These are phyloP conservation scores for Talaromyces funiculosus DNA, from an alignment of 2,329 filamentous ascomycete genomes.

Conservation along the genomic window DNA sequence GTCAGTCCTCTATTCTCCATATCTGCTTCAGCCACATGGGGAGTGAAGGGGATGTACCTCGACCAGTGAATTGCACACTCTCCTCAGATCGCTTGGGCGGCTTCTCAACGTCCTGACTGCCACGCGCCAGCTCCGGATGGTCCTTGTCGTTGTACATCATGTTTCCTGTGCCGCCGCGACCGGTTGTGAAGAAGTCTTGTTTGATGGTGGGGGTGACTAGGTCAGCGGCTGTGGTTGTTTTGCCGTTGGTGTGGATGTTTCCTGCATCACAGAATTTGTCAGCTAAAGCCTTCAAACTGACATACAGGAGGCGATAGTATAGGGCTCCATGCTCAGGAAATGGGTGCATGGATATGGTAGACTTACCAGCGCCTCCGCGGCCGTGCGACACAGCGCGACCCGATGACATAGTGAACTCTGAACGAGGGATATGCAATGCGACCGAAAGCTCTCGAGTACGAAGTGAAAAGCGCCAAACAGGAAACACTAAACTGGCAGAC, in stretches of 20 bases:
- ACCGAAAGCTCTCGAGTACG: background rate
- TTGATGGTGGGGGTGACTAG: slow-evolving; percentile 81
- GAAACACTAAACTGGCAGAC: background rate
- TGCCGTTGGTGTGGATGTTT: slow-evolving; percentile 57
- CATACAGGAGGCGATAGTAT: background rate
- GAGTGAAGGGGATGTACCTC: slow-evolving; percentile 29
- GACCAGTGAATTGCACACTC: slow-evolving; percentile 37
- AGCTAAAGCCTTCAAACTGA: background rate
- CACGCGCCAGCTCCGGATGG: slow-evolving; percentile 62
- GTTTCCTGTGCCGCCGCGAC: slow-evolving; percentile 81
- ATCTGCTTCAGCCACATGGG: background rate
- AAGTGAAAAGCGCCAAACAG: background rate
- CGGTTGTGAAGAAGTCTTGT: slow-evolving; percentile 77
- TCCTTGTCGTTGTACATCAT: slow-evolving; percentile 72
- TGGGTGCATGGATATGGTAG: background rate
- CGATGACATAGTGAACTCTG: slow-evolving; percentile 13
- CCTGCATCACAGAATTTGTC: slow-evolving; percentile 29
- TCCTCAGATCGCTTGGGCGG: slow-evolving; percentile 34
- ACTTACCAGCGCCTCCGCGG: slow-evolving; percentile 65
- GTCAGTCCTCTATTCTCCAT: background rate
- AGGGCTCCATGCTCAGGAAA: background rate
- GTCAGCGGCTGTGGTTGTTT: slow-evolving; percentile 53
- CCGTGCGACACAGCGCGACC: slow-evolving; percentile 56
- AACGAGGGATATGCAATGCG: background rate
- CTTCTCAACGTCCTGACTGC: slow-evolving; percentile 74